Evolutionary conservation across 768 basidiomycete genomes (phyloP).

Genomic region (Daedalea quercina): DNA sequence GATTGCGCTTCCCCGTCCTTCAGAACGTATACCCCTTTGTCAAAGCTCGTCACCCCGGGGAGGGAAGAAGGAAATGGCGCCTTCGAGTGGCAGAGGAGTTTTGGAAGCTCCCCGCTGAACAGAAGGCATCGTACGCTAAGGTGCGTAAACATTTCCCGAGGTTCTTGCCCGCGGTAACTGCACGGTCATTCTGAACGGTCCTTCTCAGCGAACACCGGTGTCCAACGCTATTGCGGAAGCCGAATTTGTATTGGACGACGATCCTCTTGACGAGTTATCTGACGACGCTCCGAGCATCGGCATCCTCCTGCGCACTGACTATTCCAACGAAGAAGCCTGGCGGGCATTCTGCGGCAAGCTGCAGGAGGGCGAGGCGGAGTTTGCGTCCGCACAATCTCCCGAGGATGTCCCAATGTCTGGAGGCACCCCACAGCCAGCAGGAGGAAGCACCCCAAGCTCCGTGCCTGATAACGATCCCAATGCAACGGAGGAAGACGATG

Average conservation of each 20-base stretch:
- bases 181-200: not conserved
- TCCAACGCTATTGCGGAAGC: conserved; percentile 6
- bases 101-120: conserved; percentile 31
- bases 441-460: conserved; percentile 8
- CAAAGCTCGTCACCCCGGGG: conserved; percentile 39
- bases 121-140: conserved; percentile 13
- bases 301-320: conserved; percentile 69
- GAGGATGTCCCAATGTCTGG: conserved; percentile 20
- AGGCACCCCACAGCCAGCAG: conserved; percentile 17
- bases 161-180: not conserved
- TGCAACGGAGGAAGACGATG: conserved; percentile 21
- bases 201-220: not conserved
- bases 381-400: conserved; percentile 23
- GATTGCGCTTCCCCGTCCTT: not conserved
- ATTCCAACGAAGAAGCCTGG: conserved; percentile 64
- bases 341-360: conserved; percentile 42
- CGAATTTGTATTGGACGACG: conserved; percentile 35
- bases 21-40: conserved; percentile 31
- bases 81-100: conserved; percentile 45
- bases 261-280: conserved; percentile 45
- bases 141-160: conserved; percentile 9
- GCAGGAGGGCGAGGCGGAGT: conserved; percentile 50
- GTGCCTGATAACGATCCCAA: conserved; percentile 19
- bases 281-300: conserved; percentile 46
- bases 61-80: conserved; percentile 52